Evolutionary conservation across 2,329 filamentous ascomycete genomes (phyloP), one percentile per base, ranked within the genome.

Genomic region (Penicillium sp.): DNA sequence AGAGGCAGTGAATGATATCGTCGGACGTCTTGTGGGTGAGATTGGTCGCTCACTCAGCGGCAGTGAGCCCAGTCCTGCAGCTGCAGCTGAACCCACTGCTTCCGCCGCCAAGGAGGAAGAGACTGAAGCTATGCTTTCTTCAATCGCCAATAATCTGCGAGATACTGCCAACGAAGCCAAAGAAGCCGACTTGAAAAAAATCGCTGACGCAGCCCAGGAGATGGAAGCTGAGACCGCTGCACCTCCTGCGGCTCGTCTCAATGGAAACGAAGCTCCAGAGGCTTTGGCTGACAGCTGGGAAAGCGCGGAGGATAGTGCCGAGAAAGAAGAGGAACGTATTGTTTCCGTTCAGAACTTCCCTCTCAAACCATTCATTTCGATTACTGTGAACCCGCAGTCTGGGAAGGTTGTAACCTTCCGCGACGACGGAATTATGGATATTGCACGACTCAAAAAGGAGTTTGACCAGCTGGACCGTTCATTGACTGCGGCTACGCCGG

Each of bases 381-480:
- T 98, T 58, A 80, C 78, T 9, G 77, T 96, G 53, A 66, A 66
- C 35, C 46, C 60, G 13, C 47, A 54, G 35, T 32, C 56, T 26
- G 53, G 51, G 63, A 74, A 56, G 59, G 65, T 66, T 72, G 79
- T 60, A 71, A 79, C 41, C 62, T 73, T 96, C 62, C 81, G 83
- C 25, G 79, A 86, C 40, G 84, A 90, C 50, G 77, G 82, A 29
- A 81, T 95, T 54, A 85, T 95, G 72, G 87, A 95, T 53, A 92
- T 98, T 59, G 90, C 92, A 35, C 80, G 88, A 41, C 74, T 96
- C 48, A 95, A 95, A 74, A 96, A 96, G 69, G 88, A 95, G 4
- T 96, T 96, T 55, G 92, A 98, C 58, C 92, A 96, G 67, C 82
- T 95, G 45, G 92, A 98, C 60, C 85, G 93, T 49, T 93, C 89